A percentile compares a stretch with the other conserved stretches of the same genome.
Conservation (phyloP, 345 rosid genomes). For the Gossypium mustelinum region DNA sequence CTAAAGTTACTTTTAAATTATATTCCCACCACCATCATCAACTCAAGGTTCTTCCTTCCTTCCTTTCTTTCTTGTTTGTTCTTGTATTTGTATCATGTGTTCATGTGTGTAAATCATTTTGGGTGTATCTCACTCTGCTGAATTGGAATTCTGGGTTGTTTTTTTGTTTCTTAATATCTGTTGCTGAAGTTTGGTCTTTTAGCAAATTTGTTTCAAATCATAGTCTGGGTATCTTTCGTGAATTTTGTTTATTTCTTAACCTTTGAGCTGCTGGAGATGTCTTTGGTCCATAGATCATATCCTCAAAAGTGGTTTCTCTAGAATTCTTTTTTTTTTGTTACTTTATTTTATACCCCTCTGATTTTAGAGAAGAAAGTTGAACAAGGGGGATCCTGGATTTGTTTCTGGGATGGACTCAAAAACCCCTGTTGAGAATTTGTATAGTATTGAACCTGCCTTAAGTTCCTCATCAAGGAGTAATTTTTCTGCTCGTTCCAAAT, state of each 20-base stretch:
- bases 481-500: constrained; percentile 47
- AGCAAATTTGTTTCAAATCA: neutral
- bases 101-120: neutral
- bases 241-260: constrained; percentile 16
- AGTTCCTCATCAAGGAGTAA: constrained; percentile 49
- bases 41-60: neutral
- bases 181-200: constrained; percentile 6
- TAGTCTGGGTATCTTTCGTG: constrained; percentile 6
- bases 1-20: constrained; percentile 18
- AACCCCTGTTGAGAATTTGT: constrained; percentile 32
- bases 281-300: constrained; percentile 22
- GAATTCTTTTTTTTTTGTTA: neutral
- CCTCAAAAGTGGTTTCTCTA: constrained; percentile 16
- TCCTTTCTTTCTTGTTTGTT: neutral
- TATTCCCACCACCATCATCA: neutral
- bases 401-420: constrained; percentile 40
- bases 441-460: constrained; percentile 34
- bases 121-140: constrained; percentile 7
- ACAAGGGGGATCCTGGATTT: constrained; percentile 10
- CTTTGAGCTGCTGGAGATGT: constrained; percentile 7
- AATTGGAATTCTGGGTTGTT: constrained; percentile 1
- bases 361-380: constrained; percentile 7
- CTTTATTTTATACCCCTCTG: constrained; percentile 11
- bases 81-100: neutral
- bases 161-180: neutral